Percentiles rank a stretch among this genome's conserved stretches.
Evolutionary conservation across 768 basidiomycete species (phyloP).

Genomic region (Clitopilus hobsonii): DNA sequence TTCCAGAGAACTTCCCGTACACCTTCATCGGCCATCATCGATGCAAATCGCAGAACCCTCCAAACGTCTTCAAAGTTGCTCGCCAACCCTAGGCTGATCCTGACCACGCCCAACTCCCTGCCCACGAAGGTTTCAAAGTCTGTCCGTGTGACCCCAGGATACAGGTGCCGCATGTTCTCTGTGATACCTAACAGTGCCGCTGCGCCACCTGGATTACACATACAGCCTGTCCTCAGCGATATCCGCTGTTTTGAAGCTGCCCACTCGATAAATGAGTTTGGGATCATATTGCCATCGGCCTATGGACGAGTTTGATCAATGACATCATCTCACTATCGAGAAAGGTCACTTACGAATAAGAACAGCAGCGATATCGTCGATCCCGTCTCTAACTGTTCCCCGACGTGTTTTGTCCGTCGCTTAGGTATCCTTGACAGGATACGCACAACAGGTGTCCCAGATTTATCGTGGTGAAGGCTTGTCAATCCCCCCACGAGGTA

Average conservation of each 20-base stretch:
- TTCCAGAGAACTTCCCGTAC: constrained; percentile 36
- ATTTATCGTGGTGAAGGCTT: constrained; percentile 55
- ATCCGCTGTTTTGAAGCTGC: constrained; percentile 60
- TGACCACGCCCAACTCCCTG: constrained; percentile 67
- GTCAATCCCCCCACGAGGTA: constrained; percentile 54
- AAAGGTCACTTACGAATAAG: constrained; percentile 44
- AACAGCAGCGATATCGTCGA: constrained; percentile 62
- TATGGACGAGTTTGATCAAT: constrained; percentile 18
- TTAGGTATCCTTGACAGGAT: constrained; percentile 63
- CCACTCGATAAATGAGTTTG: constrained; percentile 71
- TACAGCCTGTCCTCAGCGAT: constrained; percentile 79
- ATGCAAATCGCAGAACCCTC: constrained; percentile 47
- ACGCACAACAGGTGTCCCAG: constrained; percentile 55
- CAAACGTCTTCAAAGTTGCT: constrained; percentile 76
- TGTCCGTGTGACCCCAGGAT: constrained; percentile 51
- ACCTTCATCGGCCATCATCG: constrained; percentile 36
- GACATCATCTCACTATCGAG: constrained; percentile 1
- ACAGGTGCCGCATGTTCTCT: constrained; percentile 58
- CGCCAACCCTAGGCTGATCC: constrained; percentile 75
- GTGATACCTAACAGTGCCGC: constrained; percentile 66
- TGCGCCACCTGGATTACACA: constrained; percentile 86
- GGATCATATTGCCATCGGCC: constrained; percentile 63
- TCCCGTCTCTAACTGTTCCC: constrained; percentile 63
- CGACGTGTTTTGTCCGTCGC: constrained; percentile 47
- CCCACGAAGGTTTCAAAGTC: constrained; percentile 61